Percentiles rank a stretch among this genome's conserved stretches.
These are phyloP conservation scores for Striga hermonthica DNA, from an alignment of 305 asterid species.

Conservation along the genomic window DNA sequence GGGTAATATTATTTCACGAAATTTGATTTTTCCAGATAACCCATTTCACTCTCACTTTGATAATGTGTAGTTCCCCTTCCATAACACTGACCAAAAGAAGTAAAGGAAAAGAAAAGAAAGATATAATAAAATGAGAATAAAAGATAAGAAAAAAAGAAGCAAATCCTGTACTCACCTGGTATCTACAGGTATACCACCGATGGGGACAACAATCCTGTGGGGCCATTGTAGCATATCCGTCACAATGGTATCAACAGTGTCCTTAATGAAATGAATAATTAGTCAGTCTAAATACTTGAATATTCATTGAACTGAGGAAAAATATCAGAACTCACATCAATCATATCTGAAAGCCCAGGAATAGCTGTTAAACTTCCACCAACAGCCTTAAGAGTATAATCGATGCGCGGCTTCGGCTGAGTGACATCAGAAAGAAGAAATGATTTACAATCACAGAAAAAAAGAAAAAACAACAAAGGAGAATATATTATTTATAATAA, in stretches of 20 bases:
- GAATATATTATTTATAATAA: not conserved
- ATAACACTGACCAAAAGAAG: too few relatives aligned
- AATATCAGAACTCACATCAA: slow-evolving; percentile 56
- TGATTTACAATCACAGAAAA: not conserved
- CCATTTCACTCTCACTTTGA: too few relatives aligned
- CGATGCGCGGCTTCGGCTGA: slow-evolving; percentile 89
- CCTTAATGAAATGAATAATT: slow-evolving; percentile 47
- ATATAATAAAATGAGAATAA: slow-evolving; percentile 1
- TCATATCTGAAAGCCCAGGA: slow-evolving; percentile 96
- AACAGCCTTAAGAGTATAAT: slow-evolving; percentile 85
- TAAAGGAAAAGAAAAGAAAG: too few relatives aligned
- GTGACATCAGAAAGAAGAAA: slow-evolving; percentile 28
- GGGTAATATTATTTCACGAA: too few relatives aligned
- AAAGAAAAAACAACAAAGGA: not conserved
- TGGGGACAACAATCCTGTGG: slow-evolving; percentile 90
- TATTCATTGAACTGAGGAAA: slow-evolving; percentile 23
- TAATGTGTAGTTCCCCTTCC: too few relatives aligned
- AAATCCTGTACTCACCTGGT: slow-evolving; percentile 30
- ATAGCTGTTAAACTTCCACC: slow-evolving; percentile 96
- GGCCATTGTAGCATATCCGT: slow-evolving; percentile 97
- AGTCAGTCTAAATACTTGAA: slow-evolving; percentile 31
- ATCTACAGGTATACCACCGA: slow-evolving; percentile 48
- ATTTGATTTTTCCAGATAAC: too few relatives aligned
- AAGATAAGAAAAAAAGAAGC: not conserved
- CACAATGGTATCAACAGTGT: slow-evolving; percentile 76